These are phyloP conservation scores for Larix sibirica DNA, from an alignment of 83 land plant species.

Conservation along the genomic window DNA sequence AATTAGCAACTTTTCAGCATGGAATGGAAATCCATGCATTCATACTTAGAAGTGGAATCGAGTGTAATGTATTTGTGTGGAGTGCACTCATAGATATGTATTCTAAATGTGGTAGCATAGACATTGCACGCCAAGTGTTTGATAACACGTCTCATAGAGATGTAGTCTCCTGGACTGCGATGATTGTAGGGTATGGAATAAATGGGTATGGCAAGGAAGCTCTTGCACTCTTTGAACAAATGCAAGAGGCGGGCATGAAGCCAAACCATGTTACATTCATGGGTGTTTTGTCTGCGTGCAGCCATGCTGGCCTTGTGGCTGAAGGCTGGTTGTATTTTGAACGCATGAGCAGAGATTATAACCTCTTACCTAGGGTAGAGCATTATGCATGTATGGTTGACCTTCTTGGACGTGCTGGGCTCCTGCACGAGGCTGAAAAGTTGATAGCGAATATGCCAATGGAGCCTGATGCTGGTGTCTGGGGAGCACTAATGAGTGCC, in stretches of 20 bases:
- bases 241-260: neutral
- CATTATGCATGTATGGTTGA: constrained; percentile 10
- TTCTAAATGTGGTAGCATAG: neutral
- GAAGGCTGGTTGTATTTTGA: constrained; percentile 10
- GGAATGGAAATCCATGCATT: constrained; percentile 6
- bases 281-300: constrained; percentile 13
- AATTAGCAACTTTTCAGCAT: neutral
- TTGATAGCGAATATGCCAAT: neutral
- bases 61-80: constrained; percentile 6
- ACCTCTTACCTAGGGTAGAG: neutral
- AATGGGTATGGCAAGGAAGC: constrained; percentile 10
- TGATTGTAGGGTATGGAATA: constrained; percentile 8
- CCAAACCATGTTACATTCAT: constrained; percentile 10
- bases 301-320: constrained; percentile 9
- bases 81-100: constrained; percentile 12
- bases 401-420: constrained; percentile 9
- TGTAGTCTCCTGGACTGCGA: constrained; percentile 11
- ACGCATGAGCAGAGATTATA: constrained; percentile 4
- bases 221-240: neutral
- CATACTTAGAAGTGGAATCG: neutral
- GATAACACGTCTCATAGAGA: constrained; percentile 9
- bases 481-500: constrained; percentile 13
- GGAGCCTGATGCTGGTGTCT: constrained; percentile 6
- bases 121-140: constrained; percentile 7
- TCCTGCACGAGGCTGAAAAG: neutral